These are phyloP conservation scores for Candida awuae DNA, from an alignment of 805 yeast species.

Conservation along the genomic window DNA sequence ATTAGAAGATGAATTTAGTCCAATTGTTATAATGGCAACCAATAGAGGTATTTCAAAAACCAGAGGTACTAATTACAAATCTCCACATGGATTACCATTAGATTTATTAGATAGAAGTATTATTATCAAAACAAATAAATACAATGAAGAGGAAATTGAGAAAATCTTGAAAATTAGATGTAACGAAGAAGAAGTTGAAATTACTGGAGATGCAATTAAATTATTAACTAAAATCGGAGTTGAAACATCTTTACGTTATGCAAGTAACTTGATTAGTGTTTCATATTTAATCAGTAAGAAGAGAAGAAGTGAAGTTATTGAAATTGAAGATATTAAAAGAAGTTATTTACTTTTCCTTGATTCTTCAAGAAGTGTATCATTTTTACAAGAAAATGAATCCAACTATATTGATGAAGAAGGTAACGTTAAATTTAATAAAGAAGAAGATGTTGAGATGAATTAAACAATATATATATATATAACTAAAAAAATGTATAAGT, in stretches of 20 bases:
- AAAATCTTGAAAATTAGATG: constrained; percentile 80
- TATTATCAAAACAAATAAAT: constrained; percentile 89
- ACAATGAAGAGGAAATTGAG: constrained; percentile 71
- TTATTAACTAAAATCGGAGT: constrained; percentile 67
- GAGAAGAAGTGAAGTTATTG: constrained; percentile 60
- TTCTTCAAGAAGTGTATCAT: constrained; percentile 69
- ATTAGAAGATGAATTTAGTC: constrained; percentile 84
- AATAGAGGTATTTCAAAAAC: constrained; percentile 90
- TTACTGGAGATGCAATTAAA: constrained; percentile 63
- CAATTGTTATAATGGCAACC: constrained; percentile 91
- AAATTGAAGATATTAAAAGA: constrained; percentile 69
- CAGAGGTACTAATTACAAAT: constrained; percentile 80
- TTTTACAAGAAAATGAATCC: constrained; percentile 41
- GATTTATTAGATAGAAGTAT: constrained; percentile 87
- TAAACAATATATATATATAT: not conserved
- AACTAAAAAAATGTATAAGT: not conserved
- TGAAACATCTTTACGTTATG: constrained; percentile 79
- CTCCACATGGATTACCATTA: constrained; percentile 96
- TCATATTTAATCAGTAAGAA: constrained; percentile 76
- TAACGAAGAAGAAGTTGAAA: constrained; percentile 61
- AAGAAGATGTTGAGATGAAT: not conserved
- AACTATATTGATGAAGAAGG: constrained; percentile 79
- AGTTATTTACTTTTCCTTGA: constrained; percentile 79
- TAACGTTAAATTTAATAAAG: constrained; percentile 40
- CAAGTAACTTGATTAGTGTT: constrained; percentile 85